Base-by-base conservation (phyloP, 2,329 filamentous ascomycete species). In the Onygenales sp. region DNA sequence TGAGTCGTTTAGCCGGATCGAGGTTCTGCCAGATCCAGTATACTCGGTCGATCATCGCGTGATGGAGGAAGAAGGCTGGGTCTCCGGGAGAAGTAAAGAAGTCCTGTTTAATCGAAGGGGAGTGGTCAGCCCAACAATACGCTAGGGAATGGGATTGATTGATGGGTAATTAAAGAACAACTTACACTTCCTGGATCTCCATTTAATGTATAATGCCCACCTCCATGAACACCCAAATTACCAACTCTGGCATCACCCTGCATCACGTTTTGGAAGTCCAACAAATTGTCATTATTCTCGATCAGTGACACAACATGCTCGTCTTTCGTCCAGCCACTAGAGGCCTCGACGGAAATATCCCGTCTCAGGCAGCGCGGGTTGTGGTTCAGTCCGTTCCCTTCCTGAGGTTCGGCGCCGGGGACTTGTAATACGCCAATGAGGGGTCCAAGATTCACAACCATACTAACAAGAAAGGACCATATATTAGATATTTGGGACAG, bases 391-490 rank as follows among this genome's bases (percentile, higher is more conserved):
- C 6, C 52, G 47, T 11, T 66, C 55, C 7, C 42, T 4, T 47
- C 21, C 27, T 46, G 32, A 11, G n/a, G n/a, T 36, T 49, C 32
- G 39, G 34, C 21, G 52, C 52, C n/a, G 61, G 61, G 14, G 59
- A 51, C 2, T 45, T 39, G 4, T 27, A 44, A 27, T 14, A 14
- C 10, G 56, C 40, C 13, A 14, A 8, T 42, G 40, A 56, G 51
- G 2, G 66, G 65, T 4, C 65, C 65, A 6, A 68, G 52, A 54
- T 66, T 65, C 40, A 73, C 69, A 11, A 70, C 63, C 66, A 72
- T 67, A 57, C 62, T 59, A 47, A 55, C 36, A 31, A 21, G 7
- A 4, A 45, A 13, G 3, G n/a, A 51, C 6, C n/a, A 34, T 39
- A 27, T 31, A 6, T 14, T 31, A n/a, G 21, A 37, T 37, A 9